Evolutionary conservation across 148 eudicot species (phyloP), one percentile per base, ranked within the genome.

Genomic region (Camellia sinensis): DNA sequence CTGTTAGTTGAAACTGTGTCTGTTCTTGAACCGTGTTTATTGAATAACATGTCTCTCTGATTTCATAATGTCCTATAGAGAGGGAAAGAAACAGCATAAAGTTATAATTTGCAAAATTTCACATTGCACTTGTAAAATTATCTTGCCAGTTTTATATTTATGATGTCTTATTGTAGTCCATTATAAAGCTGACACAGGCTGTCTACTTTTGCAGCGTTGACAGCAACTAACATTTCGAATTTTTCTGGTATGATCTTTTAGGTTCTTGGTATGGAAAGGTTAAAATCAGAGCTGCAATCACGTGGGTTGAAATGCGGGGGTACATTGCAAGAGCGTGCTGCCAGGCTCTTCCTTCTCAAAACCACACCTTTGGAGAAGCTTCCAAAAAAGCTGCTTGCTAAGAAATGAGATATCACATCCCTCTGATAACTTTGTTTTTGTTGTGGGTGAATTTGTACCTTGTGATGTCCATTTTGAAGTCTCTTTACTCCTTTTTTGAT

Each of bases 281-380:
- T 96, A 74, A 93, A 96, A 80, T 69, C 86, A 10, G 98, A 93
- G 92, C 91, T 96, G 77, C 99, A 94, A 83, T 85, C 80, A 45
- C 84, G 78, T 2, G 99, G 99, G 14, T 77, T 96, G 83, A 96
- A 96, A 84, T 96, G 99, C 79, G 99, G 99, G 71, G 99, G 99
- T 71, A 91, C 99, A 59, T 81, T 96, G 86, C 94, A 91, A 82
- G 98, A 96, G 85, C 98, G 99, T 54, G 99, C 99, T 67, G 92
- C 92, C 22, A 91, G 99, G 89, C 97, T 96, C 71, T 96, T 93
- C 80, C 90, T 96, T 78, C 94, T 93, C 50, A 96, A 94, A 87
- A 92, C 98, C 67, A 96, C 95, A 6, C 92, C 97, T 19, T 37
- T 96, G 43, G 99, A 94, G 82, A 93, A 79, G 95, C 91, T 96